Conservation (phyloP, 805 yeast species). For the Starmerella kuoi region DNA sequence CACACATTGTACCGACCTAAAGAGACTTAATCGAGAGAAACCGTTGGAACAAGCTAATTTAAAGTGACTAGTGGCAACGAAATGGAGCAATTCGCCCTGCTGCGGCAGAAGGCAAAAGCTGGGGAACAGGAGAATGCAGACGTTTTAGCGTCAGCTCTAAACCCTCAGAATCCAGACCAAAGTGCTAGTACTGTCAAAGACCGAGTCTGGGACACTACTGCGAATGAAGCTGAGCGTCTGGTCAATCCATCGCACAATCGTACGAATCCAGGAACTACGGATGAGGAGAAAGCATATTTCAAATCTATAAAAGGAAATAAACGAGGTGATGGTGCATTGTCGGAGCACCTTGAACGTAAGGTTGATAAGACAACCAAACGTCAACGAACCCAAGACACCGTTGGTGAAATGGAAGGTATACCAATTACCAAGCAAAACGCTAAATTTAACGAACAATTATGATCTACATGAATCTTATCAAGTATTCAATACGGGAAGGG, state of each 20-base stretch:
- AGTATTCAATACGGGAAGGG: too few relatives aligned
- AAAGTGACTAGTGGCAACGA: too few relatives aligned
- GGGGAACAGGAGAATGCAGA: conserved; percentile 8
- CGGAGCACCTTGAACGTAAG: conserved; percentile 7
- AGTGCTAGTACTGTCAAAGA: neutral
- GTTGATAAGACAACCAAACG: conserved; percentile 1
- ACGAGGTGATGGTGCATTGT: conserved; percentile 15
- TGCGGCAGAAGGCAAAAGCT: conserved; percentile 10
- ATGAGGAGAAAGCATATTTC: conserved; percentile 6
- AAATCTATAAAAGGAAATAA: conserved; percentile 4
- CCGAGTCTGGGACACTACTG: conserved; percentile 4
- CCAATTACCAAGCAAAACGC: conserved; percentile 1
- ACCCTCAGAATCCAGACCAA: neutral
- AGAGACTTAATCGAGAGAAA: too few relatives aligned
- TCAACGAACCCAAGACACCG: neutral
- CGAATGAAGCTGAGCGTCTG: neutral
- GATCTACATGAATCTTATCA: neutral
- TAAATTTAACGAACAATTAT: neutral
- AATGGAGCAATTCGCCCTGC: conserved; percentile 14
- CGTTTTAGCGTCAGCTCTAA: neutral
- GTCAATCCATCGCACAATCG: neutral
- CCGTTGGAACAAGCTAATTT: too few relatives aligned
- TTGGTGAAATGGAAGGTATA: conserved; percentile 1
- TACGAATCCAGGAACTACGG: neutral
- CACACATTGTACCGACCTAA: too few relatives aligned